Conservation (phyloP, 768 basidiomycete genomes). For the Hericium rajendrae region DNA sequence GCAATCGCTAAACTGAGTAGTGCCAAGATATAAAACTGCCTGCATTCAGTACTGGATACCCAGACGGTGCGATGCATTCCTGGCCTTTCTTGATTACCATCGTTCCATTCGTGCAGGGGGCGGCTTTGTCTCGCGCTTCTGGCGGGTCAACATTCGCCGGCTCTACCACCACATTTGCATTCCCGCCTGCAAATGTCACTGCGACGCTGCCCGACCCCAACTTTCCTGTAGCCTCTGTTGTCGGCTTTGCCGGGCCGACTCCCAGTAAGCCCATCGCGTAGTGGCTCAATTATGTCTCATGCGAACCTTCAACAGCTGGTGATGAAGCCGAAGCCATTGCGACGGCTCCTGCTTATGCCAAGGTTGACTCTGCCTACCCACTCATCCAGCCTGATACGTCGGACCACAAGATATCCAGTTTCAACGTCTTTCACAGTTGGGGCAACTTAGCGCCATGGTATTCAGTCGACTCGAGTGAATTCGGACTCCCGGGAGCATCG, state of each 20-base stretch:
- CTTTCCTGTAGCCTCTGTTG: constrained; percentile 32
- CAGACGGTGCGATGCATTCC: not conserved
- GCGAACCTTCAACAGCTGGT: constrained; percentile 12
- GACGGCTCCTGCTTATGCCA: constrained; percentile 29
- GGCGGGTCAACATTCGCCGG: constrained; percentile 32
- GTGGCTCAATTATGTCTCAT: not conserved
- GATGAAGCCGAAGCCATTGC: constrained; percentile 18
- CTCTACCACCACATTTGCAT: constrained; percentile 29
- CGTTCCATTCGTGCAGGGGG: not conserved
- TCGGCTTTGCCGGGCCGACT: constrained; percentile 40
- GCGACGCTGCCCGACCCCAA: constrained; percentile 20
- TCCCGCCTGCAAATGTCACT: constrained; percentile 32
- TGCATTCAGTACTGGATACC: too few species aligned
- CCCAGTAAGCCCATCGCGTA: constrained; percentile 27
- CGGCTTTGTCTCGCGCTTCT: not conserved
- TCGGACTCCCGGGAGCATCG: constrained; percentile 38
- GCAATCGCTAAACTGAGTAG: not conserved
- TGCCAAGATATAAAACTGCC: not conserved
- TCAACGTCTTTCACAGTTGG: constrained; percentile 37
- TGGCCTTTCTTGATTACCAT: not conserved
- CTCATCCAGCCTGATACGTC: constrained; percentile 29
- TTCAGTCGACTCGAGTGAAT: constrained; percentile 32
- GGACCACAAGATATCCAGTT: constrained; percentile 22
- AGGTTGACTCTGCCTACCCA: constrained; percentile 30
- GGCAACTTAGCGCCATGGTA: constrained; percentile 43